Base-by-base conservation (phyloP, 805 yeast species). In the Ogataea methylovora region DNA sequence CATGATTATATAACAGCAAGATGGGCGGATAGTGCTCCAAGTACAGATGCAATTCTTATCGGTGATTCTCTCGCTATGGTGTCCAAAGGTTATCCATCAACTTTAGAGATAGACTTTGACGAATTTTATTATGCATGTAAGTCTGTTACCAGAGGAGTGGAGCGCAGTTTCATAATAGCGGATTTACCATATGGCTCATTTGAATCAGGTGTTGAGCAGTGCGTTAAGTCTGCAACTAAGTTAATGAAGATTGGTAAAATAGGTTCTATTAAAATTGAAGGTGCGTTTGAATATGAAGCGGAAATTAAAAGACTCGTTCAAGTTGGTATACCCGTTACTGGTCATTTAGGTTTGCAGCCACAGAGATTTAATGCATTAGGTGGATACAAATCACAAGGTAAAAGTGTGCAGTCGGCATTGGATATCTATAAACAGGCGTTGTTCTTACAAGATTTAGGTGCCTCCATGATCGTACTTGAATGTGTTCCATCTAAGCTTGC, bases 1-100 rank as follows among this genome's bases (percentile, higher is more conserved):
- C 86, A 90, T 54, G 97, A 90, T 52, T 81, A 67, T 48, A 75
- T 88, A 13, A 79, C 33, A 3, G 86, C 76, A 1, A 61, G 61
- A 18, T 64, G 78, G 51, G 87, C 84, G 0, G 37, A 44, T 21
- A 81, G 79, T 22, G 51, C 61, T 13, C 74, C 88, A 1, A 69
- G 71, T 1, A 67, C 73, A 2, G 95, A 86, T 46, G 67, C 79
- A 38, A 65, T 79, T 6, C 66, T 90, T 2, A 79, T 90, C 4
- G 98, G 98, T 3, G 98, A 90, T 56, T 88, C 97, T 1, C 60
- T 92, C 18, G 86, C 96, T 0, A 90, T 87, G 96, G 88, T 84
- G 1, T 71, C 94, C 0, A 66, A 85, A 42, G 98, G 98, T 0
- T 79, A 81, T 50, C 67, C 66, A 2, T 77, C 82, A 27, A 81